Base-by-base conservation (phyloP, 2,329 filamentous ascomycete species). In the Diaporthe destruens region DNA sequence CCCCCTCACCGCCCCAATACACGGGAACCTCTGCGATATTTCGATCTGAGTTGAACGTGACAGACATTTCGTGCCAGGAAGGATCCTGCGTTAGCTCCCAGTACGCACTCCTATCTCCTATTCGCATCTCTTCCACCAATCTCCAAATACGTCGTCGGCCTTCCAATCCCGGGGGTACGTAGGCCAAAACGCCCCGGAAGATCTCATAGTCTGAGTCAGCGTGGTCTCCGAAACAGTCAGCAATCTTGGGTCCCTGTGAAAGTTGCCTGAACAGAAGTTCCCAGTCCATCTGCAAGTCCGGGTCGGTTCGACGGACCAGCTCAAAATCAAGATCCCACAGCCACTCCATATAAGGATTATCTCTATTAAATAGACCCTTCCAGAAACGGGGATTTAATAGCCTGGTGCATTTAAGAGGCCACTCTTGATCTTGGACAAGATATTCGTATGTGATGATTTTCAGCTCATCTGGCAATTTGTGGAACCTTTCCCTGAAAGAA, bases 291-390 rank as follows among this genome's bases (percentile, higher is more conserved):
- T 12, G 11, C 16, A 61, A 2, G 1, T 29, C 16, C 9, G 32
- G 57, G 57, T 47, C 39, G 9, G 57, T 32, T 3, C 23, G 57
- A 47, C 39, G 39, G 9, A 61, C 5, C 14, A 61, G 23, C 8
- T 32, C 25, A 61, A 61, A 61, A 32, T 61, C 57, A 9, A 61
- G 23, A 32, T 61, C 57, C 57, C 57, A 61, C 23, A 47, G 18
- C 39, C 57, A 61, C 2, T 2, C 57, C 57, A 61, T 61, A 32
- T 39, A 61, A 18, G 25, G 57, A n/a, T 47, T 11, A 7, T 61
- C 23, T 3, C 4, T 47, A 4, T 61, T 29, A 7, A 47, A 61
- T 7, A 32, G 11, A 12, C 23, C 57, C 39, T 61, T 61, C 57
- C 57, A 61, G 14, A 61, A 29, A 11, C 25, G 39, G 39, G 57